These are phyloP conservation scores for Zizania palustris DNA, from an alignment of 202 grass and related monocot genomes.

Conservation along the genomic window DNA sequence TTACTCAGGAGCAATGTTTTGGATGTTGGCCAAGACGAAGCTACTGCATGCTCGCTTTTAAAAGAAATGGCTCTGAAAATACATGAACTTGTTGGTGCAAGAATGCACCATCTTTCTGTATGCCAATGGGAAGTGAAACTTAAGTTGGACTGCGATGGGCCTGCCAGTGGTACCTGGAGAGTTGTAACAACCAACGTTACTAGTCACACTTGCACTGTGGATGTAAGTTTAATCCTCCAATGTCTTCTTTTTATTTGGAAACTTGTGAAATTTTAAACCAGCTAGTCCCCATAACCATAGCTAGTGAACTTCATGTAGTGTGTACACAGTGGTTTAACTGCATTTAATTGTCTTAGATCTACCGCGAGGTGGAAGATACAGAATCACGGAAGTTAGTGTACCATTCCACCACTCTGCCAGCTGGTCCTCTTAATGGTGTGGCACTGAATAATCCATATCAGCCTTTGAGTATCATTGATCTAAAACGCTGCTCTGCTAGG, in stretches of 20 bases:
- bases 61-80: constrained; percentile 81
- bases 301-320: background rate
- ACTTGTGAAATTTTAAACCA: constrained; percentile 12
- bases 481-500: constrained; percentile 72
- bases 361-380: constrained; percentile 60
- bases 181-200: constrained; percentile 78
- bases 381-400: constrained; percentile 63
- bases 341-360: constrained; percentile 60
- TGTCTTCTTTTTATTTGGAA: constrained; percentile 8
- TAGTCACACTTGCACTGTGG: constrained; percentile 68
- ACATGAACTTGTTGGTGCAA: constrained; percentile 71
- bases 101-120: constrained; percentile 82
- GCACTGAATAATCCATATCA: constrained; percentile 58
- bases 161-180: constrained; percentile 75
- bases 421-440: constrained; percentile 63
- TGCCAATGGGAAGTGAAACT: constrained; percentile 88
- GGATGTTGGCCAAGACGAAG: constrained; percentile 69
- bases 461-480: constrained; percentile 67
- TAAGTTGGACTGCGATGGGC: constrained; percentile 58
- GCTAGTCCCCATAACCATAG: constrained; percentile 8
- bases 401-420: constrained; percentile 40
- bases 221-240: constrained; percentile 54
- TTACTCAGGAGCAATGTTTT: constrained; percentile 57
- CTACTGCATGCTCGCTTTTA: constrained; percentile 55
- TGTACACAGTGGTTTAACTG: constrained; percentile 17